These are phyloP conservation scores for Myriosclerotinia scirpicola DNA, from an alignment of 2,329 filamentous ascomycete species.

Conservation along the genomic window DNA sequence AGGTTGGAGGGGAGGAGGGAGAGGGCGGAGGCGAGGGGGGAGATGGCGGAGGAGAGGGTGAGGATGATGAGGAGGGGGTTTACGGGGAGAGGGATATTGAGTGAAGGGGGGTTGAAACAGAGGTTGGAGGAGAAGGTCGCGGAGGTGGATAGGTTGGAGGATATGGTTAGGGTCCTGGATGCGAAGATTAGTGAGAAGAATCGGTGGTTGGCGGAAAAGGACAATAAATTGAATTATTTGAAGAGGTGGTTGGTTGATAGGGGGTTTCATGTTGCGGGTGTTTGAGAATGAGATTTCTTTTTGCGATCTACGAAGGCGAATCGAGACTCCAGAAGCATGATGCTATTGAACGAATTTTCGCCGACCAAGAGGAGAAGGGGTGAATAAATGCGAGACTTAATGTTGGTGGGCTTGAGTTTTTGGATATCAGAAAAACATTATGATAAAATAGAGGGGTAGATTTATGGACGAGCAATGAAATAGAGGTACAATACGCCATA, in stretches of 20 bases:
- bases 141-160: constrained; percentile 3
- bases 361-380: background rate
- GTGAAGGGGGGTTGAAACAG: background rate
- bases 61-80: constrained; percentile 14
- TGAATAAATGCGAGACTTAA: background rate
- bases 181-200: background rate
- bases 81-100: background rate
- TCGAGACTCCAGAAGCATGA: background rate
- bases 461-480: background rate
- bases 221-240: constrained; percentile 5
- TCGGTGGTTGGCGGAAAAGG: background rate
- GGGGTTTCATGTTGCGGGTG: constrained; percentile 12
- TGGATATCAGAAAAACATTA: background rate
- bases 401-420: background rate
- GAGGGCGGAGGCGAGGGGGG: background rate
- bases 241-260: constrained; percentile 6
- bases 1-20: background rate
- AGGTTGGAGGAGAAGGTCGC: constrained; percentile 4
- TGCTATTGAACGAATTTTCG: background rate
- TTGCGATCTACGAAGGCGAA: background rate
- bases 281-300: background rate
- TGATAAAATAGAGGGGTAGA: too few relatives aligned
- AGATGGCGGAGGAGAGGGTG: constrained; percentile 6
- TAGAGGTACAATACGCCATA: background rate
- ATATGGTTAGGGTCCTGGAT: background rate